Conservation (phyloP, 2,329 filamentous ascomycete species). For the Fusarium falciforme region DNA sequence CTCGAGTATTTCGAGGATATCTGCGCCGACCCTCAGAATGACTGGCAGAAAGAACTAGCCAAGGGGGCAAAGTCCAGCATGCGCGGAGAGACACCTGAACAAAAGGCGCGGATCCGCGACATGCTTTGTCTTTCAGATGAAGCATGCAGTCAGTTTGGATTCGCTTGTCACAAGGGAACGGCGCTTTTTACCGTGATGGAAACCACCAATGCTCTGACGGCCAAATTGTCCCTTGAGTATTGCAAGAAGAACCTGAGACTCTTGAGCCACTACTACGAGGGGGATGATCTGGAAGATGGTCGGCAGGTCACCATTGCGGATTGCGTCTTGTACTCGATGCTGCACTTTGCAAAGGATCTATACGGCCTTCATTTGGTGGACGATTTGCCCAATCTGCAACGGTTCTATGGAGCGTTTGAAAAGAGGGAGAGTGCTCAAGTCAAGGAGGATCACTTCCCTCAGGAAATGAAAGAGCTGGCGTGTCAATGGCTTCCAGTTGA, state of each 20-base stretch:
- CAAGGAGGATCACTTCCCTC: conserved; percentile 12
- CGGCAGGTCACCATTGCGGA: conserved; percentile 14
- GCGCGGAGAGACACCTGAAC: conserved; percentile 6
- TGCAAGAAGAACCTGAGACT: conserved; percentile 15
- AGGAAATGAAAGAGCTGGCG: conserved; percentile 2
- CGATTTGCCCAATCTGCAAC: conserved; percentile 4
- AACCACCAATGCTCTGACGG: background rate
- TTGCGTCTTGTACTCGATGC: conserved; percentile 26
- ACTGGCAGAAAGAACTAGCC: conserved; percentile 18
- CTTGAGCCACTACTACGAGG: conserved; percentile 19
- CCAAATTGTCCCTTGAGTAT: conserved; percentile 15
- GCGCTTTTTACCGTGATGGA: conserved; percentile 5
- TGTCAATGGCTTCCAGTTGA: conserved; percentile 28
- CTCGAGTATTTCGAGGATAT: conserved; percentile 33
- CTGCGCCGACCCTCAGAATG: conserved; percentile 9
- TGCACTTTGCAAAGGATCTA: conserved; percentile 30
- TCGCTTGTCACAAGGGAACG: conserved; percentile 33
- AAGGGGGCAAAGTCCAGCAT: background rate
- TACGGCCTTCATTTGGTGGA: conserved; percentile 13
- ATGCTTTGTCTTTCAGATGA: conserved; percentile 30
- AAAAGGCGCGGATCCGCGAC: conserved; percentile 20
- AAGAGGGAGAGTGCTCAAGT: conserved; percentile 21
- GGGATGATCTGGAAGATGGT: background rate
- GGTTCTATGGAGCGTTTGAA: conserved; percentile 23
- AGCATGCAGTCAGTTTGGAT: conserved; percentile 13